phyloP scores from a whole-genome alignment of 2,329 filamentous ascomycete genomes.

The Metarhizium sp. region DNA sequence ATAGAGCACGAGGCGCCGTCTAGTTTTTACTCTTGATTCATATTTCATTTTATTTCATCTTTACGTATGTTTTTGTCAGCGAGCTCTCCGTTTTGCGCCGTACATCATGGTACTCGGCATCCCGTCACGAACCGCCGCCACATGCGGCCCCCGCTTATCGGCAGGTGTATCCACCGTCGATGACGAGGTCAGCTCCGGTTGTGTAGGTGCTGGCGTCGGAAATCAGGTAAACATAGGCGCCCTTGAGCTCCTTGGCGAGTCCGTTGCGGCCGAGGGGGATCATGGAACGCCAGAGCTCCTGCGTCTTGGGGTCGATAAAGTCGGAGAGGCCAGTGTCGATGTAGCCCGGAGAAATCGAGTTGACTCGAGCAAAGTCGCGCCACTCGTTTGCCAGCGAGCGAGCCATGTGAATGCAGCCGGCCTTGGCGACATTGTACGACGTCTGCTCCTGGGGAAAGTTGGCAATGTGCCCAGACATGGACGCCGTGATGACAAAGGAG shows the following conservation, averaged over 20 bases:
- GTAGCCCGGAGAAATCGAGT: slow-evolving; percentile 59
- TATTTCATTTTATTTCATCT: no score
- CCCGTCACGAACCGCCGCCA: no score
- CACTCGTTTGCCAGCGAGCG: slow-evolving; percentile 51
- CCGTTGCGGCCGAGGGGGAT: slow-evolving; percentile 66
- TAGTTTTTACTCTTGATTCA: no score
- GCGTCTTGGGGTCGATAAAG: slow-evolving; percentile 56
- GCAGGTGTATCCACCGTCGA: slow-evolving; percentile 60
- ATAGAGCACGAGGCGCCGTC: no score
- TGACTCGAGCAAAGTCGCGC: slow-evolving; percentile 57
- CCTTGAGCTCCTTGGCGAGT: slow-evolving; percentile 60
- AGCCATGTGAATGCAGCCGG: slow-evolving; percentile 40
- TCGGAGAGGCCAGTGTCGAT: slow-evolving; percentile 59
- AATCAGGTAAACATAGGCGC: slow-evolving; percentile 68
- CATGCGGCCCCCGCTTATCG: slow-evolving; percentile 22
- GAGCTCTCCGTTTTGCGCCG: no score
- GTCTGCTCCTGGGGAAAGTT: slow-evolving; percentile 62
- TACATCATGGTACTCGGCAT: no score
- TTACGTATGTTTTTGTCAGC: no score
- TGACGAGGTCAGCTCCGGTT: slow-evolving; percentile 60
- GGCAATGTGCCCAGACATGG: slow-evolving; percentile 62
- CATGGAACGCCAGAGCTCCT: slow-evolving; percentile 65
- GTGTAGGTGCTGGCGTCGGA: slow-evolving; percentile 69
- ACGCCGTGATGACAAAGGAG: slow-evolving; percentile 60
- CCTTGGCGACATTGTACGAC: slow-evolving; percentile 57